phyloP scores from a whole-genome alignment of 805 yeast genomes.

The Candida nitratophila region DNA sequence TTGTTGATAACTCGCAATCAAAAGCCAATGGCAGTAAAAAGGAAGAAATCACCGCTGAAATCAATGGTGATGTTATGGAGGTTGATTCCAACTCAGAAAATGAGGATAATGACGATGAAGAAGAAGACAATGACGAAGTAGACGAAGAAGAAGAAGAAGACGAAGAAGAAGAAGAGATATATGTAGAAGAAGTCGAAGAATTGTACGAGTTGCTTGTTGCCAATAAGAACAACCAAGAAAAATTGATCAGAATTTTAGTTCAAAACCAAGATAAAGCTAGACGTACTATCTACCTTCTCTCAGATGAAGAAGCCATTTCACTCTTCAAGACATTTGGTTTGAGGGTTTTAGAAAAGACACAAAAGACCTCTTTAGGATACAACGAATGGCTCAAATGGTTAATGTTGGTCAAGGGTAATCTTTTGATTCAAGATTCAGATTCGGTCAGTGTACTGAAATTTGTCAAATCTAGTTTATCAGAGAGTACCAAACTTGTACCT shows the following conservation, averaged over 20 bases:
- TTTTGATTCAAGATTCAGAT: slow-evolving; percentile 44
- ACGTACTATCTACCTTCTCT: slow-evolving; percentile 48
- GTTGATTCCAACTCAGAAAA: slow-evolving; percentile 6
- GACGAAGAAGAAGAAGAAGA: slow-evolving; percentile 10
- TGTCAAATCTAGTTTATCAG: slow-evolving; percentile 49
- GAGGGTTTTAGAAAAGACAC: slow-evolving; percentile 45
- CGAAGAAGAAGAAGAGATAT: slow-evolving; percentile 9
- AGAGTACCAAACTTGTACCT: slow-evolving; percentile 54
- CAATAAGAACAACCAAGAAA: slow-evolving; percentile 17
- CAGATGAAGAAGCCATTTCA: slow-evolving; percentile 32
- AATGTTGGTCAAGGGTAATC: slow-evolving; percentile 61
- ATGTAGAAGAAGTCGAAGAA: slow-evolving; percentile 17
- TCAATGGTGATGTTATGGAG: slow-evolving; percentile 9
- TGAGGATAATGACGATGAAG: slow-evolving; percentile 7
- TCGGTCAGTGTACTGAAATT: slow-evolving; percentile 48
- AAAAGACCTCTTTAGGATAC: slow-evolving; percentile 36
- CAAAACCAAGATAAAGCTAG: slow-evolving; percentile 37
- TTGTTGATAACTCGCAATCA: slow-evolving; percentile 1
- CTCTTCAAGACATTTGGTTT: slow-evolving; percentile 42
- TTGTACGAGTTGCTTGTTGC: slow-evolving; percentile 16
- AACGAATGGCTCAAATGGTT: slow-evolving; percentile 78
- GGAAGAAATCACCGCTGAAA: slow-evolving; percentile 8
- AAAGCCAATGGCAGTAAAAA: slow-evolving; percentile 6
- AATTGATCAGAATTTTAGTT: slow-evolving; percentile 25
- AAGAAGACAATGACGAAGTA: slow-evolving; percentile 8